phyloP scores from a whole-genome alignment of 805 yeast species.

The Schwanniomyces sp. region DNA sequence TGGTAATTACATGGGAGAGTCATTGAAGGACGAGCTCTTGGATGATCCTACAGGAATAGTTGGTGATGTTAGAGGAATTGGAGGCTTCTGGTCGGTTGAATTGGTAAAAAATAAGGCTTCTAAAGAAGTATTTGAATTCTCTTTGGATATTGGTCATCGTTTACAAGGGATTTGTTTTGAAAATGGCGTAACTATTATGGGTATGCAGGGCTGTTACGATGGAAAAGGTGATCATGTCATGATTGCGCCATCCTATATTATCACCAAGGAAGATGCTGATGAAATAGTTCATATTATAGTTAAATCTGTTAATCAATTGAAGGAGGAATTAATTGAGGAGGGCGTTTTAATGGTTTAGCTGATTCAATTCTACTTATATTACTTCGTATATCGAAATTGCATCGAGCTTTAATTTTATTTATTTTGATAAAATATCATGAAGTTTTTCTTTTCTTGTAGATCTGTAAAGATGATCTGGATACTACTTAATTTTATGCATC shows the following conservation, averaged over 20 bases:
- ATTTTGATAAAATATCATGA: no score
- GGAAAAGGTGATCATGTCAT: conserved; percentile 45
- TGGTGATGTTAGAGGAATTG: conserved; percentile 65
- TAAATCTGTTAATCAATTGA: conserved; percentile 41
- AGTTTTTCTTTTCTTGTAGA: no score
- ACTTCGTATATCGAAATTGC: background rate
- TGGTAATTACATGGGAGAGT: conserved; percentile 45
- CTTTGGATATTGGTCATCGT: conserved; percentile 34
- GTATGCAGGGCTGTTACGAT: conserved; percentile 36
- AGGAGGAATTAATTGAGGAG: conserved; percentile 16
- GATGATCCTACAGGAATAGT: conserved; percentile 20
- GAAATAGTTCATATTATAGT: conserved; percentile 35
- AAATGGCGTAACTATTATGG: conserved; percentile 52
- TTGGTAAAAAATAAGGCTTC: conserved; percentile 53
- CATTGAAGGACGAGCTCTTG: conserved; percentile 16
- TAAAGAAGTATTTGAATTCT: conserved; percentile 46
- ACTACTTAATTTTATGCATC: no score
- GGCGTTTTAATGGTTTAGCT: background rate
- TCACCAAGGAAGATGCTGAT: conserved; percentile 37
- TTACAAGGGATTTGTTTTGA: conserved; percentile 35
- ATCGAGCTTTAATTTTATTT: background rate
- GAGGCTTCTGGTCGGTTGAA: conserved; percentile 60
- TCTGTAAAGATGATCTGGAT: no score
- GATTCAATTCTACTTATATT: background rate
- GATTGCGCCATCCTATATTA: conserved; percentile 45